Evolutionary conservation across 192 early-diverging fungal genomes (phyloP), one percentile per base, ranked within the genome.

Genomic region (Backusella australiensis): DNA sequence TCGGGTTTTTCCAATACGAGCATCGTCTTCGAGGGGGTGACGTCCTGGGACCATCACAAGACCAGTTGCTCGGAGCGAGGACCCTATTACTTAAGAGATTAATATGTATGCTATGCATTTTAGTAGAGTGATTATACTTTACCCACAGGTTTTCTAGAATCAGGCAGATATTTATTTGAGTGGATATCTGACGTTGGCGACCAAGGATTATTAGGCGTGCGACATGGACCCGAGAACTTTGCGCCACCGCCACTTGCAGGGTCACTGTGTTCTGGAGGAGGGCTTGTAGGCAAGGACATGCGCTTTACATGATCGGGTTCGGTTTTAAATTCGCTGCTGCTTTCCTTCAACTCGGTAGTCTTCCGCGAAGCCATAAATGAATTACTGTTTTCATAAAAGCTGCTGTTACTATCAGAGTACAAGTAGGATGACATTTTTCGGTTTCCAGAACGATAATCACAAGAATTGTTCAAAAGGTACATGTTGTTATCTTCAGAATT

Each of bases 381-480:
- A 41, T 36, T 44, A 36, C 34, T 71, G 21, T 26, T 71, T 38
- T 32, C 69, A 41, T 38, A 21, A 36, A 21, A 36, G 39, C 49
- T 38, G 21, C 34, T 73, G 32, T 6, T 34, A 8, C 0, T 41
- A 56, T 74, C 23, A 29, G 53, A 56, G 38, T n/a, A 66, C 21
- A 46, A 36, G 8, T 19, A 23, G 7, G 39, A 26, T 23, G 35
- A 42, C 38, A 41, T 23, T 41, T 69, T 34, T 23, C 11, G 34
- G 19, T 41, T 34, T n/a, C 70, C 39, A 42, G 53, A 46, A n/a
- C 73, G 72, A 32, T 79, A 79, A 39, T 79, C 78, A 63, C 70
- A 79, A 21, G 78, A 36, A 32, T 73, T 74, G 23, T 79, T 79
- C 36, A 79, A 36, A 21, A 79, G 49, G 32, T 79, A 79, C 23